Conservation (phyloP, 345 rosid genomes). For the Jatropha curcas region DNA sequence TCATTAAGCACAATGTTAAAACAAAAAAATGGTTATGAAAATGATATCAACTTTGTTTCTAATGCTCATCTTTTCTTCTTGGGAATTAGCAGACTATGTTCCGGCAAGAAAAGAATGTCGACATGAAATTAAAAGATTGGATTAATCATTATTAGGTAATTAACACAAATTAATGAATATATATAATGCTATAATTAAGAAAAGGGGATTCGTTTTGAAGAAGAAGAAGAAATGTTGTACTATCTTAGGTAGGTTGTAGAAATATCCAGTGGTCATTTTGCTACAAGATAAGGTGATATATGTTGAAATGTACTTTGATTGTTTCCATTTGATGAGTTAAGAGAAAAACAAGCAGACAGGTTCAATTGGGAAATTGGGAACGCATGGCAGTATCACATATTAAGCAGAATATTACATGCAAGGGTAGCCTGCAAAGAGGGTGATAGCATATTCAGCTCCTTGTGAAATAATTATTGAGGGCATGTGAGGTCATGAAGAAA, state of each 20-base stretch:
- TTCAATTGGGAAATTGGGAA: conserved; percentile 14
- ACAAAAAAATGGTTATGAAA: conserved; percentile 24
- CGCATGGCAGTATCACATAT: conserved; percentile 3
- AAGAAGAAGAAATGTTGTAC: too few relatives aligned
- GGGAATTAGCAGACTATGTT: conserved; percentile 5
- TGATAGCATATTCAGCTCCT: not conserved
- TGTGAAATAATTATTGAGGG: not conserved
- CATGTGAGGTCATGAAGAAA: conserved; percentile 15
- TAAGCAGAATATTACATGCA: conserved; percentile 11
- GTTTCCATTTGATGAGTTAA: not conserved
- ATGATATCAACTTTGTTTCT: not conserved
- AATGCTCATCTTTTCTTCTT: conserved; percentile 14
- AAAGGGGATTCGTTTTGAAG: too few relatives aligned
- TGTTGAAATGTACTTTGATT: not conserved
- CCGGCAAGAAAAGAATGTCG: too few relatives aligned
- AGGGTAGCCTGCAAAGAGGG: conserved; percentile 21
- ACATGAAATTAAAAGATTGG: too few relatives aligned
- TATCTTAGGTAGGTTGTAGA: not conserved
- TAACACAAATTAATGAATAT: too few relatives aligned
- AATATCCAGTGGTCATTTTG: not conserved
- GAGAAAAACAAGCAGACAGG: conserved; percentile 18
- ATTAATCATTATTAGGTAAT: too few relatives aligned
- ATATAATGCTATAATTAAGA: too few relatives aligned
- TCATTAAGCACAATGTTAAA: conserved; percentile 10
- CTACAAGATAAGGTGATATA: not conserved